These are phyloP conservation scores for Fusarium sp. DNA, from an alignment of 2,329 filamentous ascomycete species.

Conservation along the genomic window DNA sequence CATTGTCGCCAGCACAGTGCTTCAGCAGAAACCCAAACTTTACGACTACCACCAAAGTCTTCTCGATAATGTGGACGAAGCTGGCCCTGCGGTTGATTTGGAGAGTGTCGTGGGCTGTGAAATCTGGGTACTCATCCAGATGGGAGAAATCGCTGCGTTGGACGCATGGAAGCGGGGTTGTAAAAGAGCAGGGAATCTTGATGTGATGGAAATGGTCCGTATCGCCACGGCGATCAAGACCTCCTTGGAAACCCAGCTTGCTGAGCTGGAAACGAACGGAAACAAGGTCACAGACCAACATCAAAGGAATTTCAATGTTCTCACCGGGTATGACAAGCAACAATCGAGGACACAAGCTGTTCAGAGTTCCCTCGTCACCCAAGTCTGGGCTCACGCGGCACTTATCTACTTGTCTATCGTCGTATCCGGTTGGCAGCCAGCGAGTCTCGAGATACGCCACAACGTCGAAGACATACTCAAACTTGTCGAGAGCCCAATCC, in stretches of 20 bases:
- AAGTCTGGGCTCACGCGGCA: not conserved
- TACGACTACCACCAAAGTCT: not conserved
- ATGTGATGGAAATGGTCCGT: not conserved
- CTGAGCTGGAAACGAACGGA: not conserved
- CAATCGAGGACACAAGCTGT: not conserved
- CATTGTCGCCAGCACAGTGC: not conserved
- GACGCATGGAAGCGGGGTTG: not conserved
- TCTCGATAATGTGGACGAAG: not conserved
- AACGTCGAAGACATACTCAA: not conserved
- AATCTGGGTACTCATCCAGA: not conserved
- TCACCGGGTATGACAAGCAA: not conserved
- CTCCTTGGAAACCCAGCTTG: not conserved
- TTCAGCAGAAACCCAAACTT: not conserved
- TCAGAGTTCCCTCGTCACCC: not conserved
- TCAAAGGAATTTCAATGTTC: not conserved
- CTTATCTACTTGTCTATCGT: not conserved
- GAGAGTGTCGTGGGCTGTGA: not conserved
- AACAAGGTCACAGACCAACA: too few species aligned
- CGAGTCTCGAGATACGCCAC: not conserved
- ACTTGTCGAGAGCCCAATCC: not conserved
- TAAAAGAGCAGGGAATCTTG: not conserved
- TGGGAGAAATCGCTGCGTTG: not conserved
- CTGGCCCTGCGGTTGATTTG: not conserved
- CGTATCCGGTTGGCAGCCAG: not conserved
- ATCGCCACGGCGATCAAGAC: not conserved